Evolutionary conservation across 2,329 filamentous ascomycete species (phyloP), one percentile per base, ranked within the genome.

Genomic region (Neofusicoccum kwambonambiense): DNA sequence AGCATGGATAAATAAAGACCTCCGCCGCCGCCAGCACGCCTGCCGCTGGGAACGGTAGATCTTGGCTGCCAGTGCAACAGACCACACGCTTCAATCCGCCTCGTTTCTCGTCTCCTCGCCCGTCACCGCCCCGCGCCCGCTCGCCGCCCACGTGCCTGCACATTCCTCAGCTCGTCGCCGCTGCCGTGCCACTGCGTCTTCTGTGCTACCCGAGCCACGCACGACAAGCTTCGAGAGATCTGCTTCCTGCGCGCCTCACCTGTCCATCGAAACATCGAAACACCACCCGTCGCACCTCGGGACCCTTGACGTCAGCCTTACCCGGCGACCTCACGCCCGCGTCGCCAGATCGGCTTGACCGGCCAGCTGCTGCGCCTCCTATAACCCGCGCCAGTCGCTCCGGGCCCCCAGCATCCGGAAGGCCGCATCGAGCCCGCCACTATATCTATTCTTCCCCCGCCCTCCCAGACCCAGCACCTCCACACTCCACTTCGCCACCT

Each of bases 301-400:
- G 11, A n/a, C 44, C 62, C 62, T 64, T 64, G 62, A 64, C 62
- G 62, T 64, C 52, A 64, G 62, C 62, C 61, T 56, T 35, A 49
- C 41, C 44, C 41, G 39, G 19, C 17, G 51, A 15, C 31, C 27
- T 35, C 31, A 50, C 51, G 49, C 50, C 19, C 13, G 27, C 41
- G 50, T 52, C 31, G 41, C 41, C 31, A 54, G 49, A 62, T 62
- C 60, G 27, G 19, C 58, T 9, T 50, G 17, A 3, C 35, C 58
- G 47, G 51, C 17, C 15, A 44, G 41, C 54, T 39, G 42, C 57
- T 31, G 57, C 57, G 34, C 49, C 42, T 13, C 41, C 45, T 50
- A 50, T 34, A 62, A 15, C 45, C 11, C 27, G 44, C 57, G 27
- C 58, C 58, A 50, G 19, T 39, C 57, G 31, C 17, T 3, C 15